Evolutionary conservation across 1,284 basidiomycete genomes (phyloP).

Genomic region (Moniliella sp.): DNA sequence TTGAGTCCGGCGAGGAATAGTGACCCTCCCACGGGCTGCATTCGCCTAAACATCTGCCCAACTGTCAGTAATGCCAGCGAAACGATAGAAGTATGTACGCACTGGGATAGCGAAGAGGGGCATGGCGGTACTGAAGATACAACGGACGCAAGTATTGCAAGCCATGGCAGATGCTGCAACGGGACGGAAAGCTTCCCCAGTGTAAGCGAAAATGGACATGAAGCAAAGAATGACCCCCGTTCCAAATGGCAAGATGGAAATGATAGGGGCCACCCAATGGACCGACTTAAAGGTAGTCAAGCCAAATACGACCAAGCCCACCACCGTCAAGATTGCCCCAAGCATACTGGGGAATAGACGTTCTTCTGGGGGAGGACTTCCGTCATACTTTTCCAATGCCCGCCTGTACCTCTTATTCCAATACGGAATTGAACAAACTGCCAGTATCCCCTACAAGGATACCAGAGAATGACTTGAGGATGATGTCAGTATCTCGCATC

Average conservation of each 20-base stretch:
- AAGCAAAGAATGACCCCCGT: neutral
- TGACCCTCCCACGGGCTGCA: conserved; percentile 4
- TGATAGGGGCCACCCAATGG: conserved; percentile 4
- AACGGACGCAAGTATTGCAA: conserved; percentile 3
- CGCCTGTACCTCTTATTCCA: conserved; percentile 40
- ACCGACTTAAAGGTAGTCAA: conserved; percentile 5
- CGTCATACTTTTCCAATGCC: conserved; percentile 7
- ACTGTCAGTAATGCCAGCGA: too few species aligned
- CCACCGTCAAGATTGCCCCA: conserved; percentile 2
- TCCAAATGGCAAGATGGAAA: neutral
- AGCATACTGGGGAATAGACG: conserved; percentile 2
- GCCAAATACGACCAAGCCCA: conserved; percentile 4
- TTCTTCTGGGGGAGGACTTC: conserved; percentile 5
- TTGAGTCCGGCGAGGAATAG: conserved; percentile 7
- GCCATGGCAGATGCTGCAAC: conserved; percentile 9
- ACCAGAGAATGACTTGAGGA: conserved; percentile 47
- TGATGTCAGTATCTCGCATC: too few species aligned
- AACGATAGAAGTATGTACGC: too few species aligned
- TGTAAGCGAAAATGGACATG: conserved; percentile 6
- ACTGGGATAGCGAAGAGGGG: too few species aligned
- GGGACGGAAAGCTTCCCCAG: conserved; percentile 2
- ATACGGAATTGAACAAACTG: conserved; percentile 42
- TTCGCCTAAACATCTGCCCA: conserved; percentile 3
- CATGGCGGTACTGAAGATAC: conserved; percentile 3
- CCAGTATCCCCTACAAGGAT: conserved; percentile 47